A percentile compares a stretch with the other conserved stretches of the same genome.
Evolutionary conservation across 805 yeast genomes (phyloP).

Genomic region (Saccharomycopsis babjevae): DNA sequence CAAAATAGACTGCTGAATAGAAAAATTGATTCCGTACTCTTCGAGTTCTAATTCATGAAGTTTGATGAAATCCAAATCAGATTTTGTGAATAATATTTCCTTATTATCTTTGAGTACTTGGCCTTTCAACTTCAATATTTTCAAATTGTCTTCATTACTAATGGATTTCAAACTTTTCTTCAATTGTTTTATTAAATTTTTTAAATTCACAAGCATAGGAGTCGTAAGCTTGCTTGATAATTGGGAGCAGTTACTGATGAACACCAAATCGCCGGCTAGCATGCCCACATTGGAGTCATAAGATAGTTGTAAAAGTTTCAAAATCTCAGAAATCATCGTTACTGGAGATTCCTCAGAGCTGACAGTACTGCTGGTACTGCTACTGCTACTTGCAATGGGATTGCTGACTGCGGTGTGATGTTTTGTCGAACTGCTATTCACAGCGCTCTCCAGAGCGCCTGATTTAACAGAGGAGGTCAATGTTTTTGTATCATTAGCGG

Average conservation of each 20-base stretch:
- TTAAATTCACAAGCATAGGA: constrained; percentile 10
- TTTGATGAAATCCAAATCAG: constrained; percentile 7
- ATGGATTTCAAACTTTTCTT: constrained; percentile 7
- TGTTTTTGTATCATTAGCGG: background rate
- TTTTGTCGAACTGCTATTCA: background rate
- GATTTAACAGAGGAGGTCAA: background rate
- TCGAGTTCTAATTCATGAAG: background rate
- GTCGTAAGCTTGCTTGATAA: constrained; percentile 2
- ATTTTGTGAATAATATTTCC: constrained; percentile 4
- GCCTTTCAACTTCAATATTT: constrained; percentile 19
- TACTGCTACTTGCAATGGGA: background rate
- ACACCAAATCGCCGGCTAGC: constrained; percentile 46
- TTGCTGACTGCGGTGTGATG: background rate
- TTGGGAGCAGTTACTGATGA: background rate
- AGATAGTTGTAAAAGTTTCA: constrained; percentile 40
- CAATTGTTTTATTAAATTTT: constrained; percentile 3
- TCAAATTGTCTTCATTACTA: constrained; percentile 8
- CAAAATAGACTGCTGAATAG: background rate
- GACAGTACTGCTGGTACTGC: background rate
- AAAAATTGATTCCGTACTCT: constrained; percentile 7
- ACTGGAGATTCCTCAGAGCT: constrained; percentile 25
- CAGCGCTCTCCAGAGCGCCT: too few species aligned
- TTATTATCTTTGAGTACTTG: constrained; percentile 26
- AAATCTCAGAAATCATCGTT: constrained; percentile 37
- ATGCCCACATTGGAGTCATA: constrained; percentile 53